Base-by-base conservation (phyloP, 169 alveolate species). In the Plasmodium vinckei region DNA sequence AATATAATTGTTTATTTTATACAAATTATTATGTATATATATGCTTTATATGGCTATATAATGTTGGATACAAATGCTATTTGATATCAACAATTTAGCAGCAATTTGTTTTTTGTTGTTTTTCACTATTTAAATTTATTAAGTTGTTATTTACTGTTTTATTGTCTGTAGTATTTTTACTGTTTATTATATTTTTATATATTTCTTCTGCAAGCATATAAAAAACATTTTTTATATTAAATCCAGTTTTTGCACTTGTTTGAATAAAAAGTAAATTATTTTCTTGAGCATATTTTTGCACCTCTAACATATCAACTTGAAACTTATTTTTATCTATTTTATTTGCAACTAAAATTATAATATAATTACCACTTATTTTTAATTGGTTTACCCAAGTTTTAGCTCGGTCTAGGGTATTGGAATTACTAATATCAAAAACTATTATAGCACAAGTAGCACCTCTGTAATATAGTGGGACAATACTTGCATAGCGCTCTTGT, bases 381-480 rank as follows among this genome's bases (percentile, higher is more conserved):
- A 93, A 72, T 79, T 93, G 96, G 61, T 93, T 92, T 25, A 93
- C 96, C 98, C 98, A 96, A 7, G 94, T 91, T 61, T 93, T 93
- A 7, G 97, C 96, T 21, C 93, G 93, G 69, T 94, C 97, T 67
- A 95, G 92, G 25, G 96, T 94, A 23, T 82, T 92, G 25, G 94
- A 92, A 46, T 94, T 86, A 25, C 97, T 92, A 49, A 95, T 73
- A 88, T 97, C 98, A 87, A 91, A 94, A n/a, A 96, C 96, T 47
- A 97, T 95, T 54, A 97, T 93, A 23, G 97, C 97, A 33, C 97
- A 96, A 23, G 96, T 93, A 15, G 98, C 97, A 21, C 97, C 97
- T 88, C 97, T 92, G 89, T 96, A 97, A 89, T 96, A 97, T 60
- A 90, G 87, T 46, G 97, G 97, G 25, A 97, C 96, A 88, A 97